phyloP scores from a whole-genome alignment of 2,329 filamentous ascomycete species.

The Colletotrichum liriopes region DNA sequence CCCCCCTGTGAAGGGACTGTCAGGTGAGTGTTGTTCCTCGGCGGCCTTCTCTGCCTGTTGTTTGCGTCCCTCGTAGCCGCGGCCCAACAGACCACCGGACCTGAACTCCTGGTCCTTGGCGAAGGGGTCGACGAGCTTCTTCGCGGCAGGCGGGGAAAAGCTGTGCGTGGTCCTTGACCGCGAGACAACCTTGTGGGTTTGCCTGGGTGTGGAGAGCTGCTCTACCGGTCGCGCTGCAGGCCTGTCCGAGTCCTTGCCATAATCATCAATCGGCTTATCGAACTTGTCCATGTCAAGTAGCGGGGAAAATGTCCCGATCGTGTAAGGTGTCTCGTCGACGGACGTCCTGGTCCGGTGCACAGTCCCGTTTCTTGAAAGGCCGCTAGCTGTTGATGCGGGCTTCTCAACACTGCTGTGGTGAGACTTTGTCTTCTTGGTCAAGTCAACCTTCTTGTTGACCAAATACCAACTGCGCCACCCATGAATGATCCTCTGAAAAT shows the following conservation, averaged over 20 bases:
- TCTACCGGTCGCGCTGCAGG: conserved; percentile 21
- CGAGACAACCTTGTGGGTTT: conserved; percentile 27
- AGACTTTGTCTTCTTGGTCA: conserved; percentile 58
- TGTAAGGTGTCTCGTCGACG: conserved; percentile 69
- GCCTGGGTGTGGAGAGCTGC: conserved; percentile 12
- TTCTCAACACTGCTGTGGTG: conserved; percentile 49
- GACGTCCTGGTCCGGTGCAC: conserved; percentile 57
- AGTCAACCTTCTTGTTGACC: conserved; percentile 75
- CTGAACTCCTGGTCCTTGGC: conserved; percentile 62
- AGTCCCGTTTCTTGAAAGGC: conserved; percentile 51
- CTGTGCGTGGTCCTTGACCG: conserved; percentile 35
- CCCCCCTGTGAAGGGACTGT: conserved; percentile 42
- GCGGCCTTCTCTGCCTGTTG: conserved; percentile 51
- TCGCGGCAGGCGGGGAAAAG: conserved; percentile 21
- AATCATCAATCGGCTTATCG: conserved; percentile 66
- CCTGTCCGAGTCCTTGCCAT: conserved; percentile 59
- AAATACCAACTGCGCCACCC: conserved; percentile 94
- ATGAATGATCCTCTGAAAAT: conserved; percentile 81
- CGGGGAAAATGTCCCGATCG: conserved; percentile 78
- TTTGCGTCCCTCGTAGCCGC: conserved; percentile 64
- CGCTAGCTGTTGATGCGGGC: conserved; percentile 50
- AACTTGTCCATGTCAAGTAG: conserved; percentile 75
- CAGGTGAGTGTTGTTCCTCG: conserved; percentile 42
- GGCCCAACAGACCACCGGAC: conserved; percentile 66
- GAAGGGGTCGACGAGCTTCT: conserved; percentile 39